These are phyloP conservation scores for Pestalotiopsis sp. DNA, from an alignment of 2,329 filamentous ascomycete species.

Conservation along the genomic window DNA sequence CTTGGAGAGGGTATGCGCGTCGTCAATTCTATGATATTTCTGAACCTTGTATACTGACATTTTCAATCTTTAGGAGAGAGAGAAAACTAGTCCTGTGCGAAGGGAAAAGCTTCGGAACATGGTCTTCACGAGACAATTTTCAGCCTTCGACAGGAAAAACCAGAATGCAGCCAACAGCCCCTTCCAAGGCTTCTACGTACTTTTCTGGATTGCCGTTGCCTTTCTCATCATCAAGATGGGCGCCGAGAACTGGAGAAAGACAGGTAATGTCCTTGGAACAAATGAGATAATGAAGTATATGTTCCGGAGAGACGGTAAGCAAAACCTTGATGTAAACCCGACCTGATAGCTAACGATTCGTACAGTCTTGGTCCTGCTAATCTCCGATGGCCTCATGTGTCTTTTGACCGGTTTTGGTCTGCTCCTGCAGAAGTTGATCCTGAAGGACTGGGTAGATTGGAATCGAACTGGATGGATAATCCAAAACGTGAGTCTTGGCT, in stretches of 20 bases:
- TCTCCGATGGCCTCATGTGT: conserved; percentile 73
- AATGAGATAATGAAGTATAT: conserved; percentile 75
- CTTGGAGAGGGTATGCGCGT: conserved; percentile 27
- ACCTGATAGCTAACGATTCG: background rate
- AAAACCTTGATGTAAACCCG: background rate
- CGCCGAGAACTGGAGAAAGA: conserved; percentile 67
- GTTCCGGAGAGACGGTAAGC: conserved; percentile 51
- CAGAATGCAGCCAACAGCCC: conserved; percentile 63
- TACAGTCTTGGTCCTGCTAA: conserved; percentile 50
- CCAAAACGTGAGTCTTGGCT: conserved; percentile 56
- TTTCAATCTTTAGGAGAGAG: conserved; percentile 18
- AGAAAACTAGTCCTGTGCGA: conserved; percentile 17
- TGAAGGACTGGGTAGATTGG: conserved; percentile 66
- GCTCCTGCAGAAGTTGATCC: conserved; percentile 63
- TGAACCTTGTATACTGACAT: background rate
- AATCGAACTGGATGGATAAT: conserved; percentile 70
- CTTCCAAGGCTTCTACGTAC: conserved; percentile 78
- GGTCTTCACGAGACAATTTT: conserved; percentile 73
- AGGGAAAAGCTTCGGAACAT: conserved; percentile 51
- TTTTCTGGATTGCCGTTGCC: conserved; percentile 75
- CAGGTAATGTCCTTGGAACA: conserved; percentile 68
- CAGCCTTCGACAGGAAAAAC: conserved; percentile 75
- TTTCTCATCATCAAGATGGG: conserved; percentile 68
- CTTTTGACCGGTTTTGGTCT: conserved; percentile 65
- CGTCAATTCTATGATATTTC: background rate